Conservation (phyloP, 495 filamentous ascomycete genomes). For the Sporormia fimetaria region DNA sequence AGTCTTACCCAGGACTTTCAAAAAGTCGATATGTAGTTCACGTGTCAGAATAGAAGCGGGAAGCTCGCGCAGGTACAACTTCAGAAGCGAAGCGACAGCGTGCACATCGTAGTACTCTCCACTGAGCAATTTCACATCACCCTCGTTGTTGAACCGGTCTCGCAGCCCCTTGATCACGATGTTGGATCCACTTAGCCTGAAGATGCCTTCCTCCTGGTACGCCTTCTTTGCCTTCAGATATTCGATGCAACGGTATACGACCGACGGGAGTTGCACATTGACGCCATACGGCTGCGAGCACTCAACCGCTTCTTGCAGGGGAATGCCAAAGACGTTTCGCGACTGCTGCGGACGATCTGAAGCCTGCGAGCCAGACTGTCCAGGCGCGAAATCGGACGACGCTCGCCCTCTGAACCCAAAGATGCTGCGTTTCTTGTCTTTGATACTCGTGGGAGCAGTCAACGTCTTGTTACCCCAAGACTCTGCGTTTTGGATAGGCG, state of each 20-base stretch:
- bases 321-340: constrained; percentile 62
- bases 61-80: constrained; percentile 85
- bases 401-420: constrained; percentile 67
- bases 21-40: constrained; percentile 81
- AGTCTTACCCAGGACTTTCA: constrained; percentile 65
- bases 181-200: constrained; percentile 89
- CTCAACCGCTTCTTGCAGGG: constrained; percentile 75
- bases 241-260: constrained; percentile 92
- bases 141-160: constrained; percentile 87
- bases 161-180: constrained; percentile 82
- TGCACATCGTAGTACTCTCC: constrained; percentile 91
- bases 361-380: constrained; percentile 10
- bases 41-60: constrained; percentile 82
- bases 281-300: constrained; percentile 62
- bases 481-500: constrained; percentile 74
- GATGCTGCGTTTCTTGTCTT: constrained; percentile 87
- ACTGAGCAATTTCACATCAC: constrained; percentile 82
- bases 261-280: constrained; percentile 69
- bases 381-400: constrained; percentile 44
- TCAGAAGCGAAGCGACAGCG: constrained; percentile 87
- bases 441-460: constrained; percentile 38
- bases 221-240: constrained; percentile 81
- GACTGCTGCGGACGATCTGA: constrained; percentile 8
- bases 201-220: constrained; percentile 83
- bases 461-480: constrained; percentile 70